Evolutionary conservation across 78 protist genomes (phyloP), one percentile per base, ranked within the genome.

Genomic region (Paulinella micropora): DNA sequence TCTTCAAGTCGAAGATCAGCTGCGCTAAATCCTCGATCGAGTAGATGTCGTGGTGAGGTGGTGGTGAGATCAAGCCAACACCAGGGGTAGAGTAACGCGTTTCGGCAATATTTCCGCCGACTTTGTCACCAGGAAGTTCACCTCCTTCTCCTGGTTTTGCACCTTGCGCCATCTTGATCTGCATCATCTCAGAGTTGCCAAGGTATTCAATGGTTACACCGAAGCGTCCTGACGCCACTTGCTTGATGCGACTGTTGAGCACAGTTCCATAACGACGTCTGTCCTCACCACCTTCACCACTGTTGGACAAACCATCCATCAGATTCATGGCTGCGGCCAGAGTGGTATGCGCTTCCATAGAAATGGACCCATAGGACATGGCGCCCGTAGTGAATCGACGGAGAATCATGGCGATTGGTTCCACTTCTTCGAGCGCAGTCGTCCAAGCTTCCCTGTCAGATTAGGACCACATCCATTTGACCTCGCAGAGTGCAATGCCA

Each of bases 11-110:
- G 84, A 87, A 92, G 83, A 95, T 95, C 35, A 95, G 91, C 92
- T 95, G 96, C 32, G 92, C 51, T 3, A 95, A 90, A 86, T 95
- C 97, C 86, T 95, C 97, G 90, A 95, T 95, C 87, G 97, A 95
- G 90, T 95, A 95, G 92, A 95, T 95, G 91, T 95, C 97, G 94
- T 95, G 97, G 92, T 95, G 97, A 23, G 97, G 97, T 34, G 97
- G 97, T 34, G 97, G 97, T 38, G 94, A 91, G 86, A 95, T 94
- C 51, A 95, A 93, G n/a, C 93, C 95, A 4, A 95, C 95, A 1
- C 97, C 97, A 0, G 90, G 90, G 34, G 94, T 95, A 4, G 94
- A 93, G 87, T 90, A 51, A 39, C 97, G 93, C 37, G 89, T 36
- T 79, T 38, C 3, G 6, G 95, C 97, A 86, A 95, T 95, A 79